Conservation (phyloP, 257 asterid species). For the Perilla frutescens region DNA sequence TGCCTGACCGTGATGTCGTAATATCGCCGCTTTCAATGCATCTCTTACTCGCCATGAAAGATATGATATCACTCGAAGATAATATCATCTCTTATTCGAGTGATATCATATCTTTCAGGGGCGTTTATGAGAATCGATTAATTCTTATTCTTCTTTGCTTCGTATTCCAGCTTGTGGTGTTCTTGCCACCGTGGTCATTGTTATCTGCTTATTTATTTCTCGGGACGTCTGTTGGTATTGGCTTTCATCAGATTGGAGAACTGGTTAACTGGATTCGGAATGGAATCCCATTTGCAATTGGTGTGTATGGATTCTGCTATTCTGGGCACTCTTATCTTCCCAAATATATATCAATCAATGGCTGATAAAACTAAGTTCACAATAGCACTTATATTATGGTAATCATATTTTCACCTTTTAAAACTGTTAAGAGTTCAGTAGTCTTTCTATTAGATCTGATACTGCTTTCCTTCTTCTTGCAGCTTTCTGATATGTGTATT, state of each 20-base stretch:
- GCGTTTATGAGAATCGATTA: constrained; percentile 7
- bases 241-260: constrained; percentile 57
- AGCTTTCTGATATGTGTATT: constrained; percentile 68
- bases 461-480: constrained; percentile 34
- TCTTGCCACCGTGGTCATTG: constrained; percentile 58
- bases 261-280: constrained; percentile 65
- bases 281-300: constrained; percentile 82
- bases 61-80: too few species aligned
- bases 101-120: constrained; percentile 90
- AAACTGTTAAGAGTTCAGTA: neutral
- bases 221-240: constrained; percentile 55
- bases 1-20: too few species aligned
- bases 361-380: constrained; percentile 82
- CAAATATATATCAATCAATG: constrained; percentile 93
- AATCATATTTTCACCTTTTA: constrained; percentile 2
- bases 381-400: constrained; percentile 70
- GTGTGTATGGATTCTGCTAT: constrained; percentile 82
- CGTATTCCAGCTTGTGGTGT: constrained; percentile 75
- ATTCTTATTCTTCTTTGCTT: neutral
- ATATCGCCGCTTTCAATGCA: too few species aligned
- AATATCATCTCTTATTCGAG: too few species aligned
- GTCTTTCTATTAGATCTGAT: neutral
- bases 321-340: constrained; percentile 88
- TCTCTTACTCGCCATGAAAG: too few species aligned
- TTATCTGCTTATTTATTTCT: constrained; percentile 57